Evolutionary conservation across 108 stramenopile genomes (phyloP), one percentile per base, ranked within the genome.

Genomic region (Discostella pseudostelligera): DNA sequence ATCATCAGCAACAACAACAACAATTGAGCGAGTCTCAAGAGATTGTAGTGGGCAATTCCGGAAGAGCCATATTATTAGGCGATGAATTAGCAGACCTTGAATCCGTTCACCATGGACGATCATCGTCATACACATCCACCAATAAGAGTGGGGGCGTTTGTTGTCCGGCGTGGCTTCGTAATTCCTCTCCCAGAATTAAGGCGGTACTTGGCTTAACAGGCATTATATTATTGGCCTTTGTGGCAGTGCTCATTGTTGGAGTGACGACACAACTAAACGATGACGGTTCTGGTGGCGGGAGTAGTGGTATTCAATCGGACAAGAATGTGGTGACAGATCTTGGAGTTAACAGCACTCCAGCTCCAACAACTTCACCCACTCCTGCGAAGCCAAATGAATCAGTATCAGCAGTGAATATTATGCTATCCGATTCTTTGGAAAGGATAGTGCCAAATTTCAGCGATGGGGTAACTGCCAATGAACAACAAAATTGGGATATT

Each of bases 351-450:
- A 16, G 14, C 0, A 16, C 47, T 8, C n/a, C 39, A 8, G 40
- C 29, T 0, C 37, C 45, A 25, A 44, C 59, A 17, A 48, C 25
- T 3, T 1, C 12, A 54, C 69, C 42, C 17, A 35, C 42, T 42
- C 35, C 60, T 0, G 3, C 32, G 35, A 24, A 49, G 4, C 17
- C 55, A 42, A 54, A 61, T 50, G 47, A 62, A 17, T 32, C 39
- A 39, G 39, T 40, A 29, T 32, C 39, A 1, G 37, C 56, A 39
- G 35, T 71, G 2, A 54, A 45, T 14, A 63, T 71, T 61, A 8
- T 28, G 37, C 56, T 71, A 24, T n/a, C 62, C 3, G 54, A 62
- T 47, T 62, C 26, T 29, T 56, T 71, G 26, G 70, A 71, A 55
- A 16, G 26, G 39, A 63, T 43, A 46, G 53, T 63, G 11, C 62